Conservation (phyloP, 805 yeast species). For the Ogataea zsoltii region DNA sequence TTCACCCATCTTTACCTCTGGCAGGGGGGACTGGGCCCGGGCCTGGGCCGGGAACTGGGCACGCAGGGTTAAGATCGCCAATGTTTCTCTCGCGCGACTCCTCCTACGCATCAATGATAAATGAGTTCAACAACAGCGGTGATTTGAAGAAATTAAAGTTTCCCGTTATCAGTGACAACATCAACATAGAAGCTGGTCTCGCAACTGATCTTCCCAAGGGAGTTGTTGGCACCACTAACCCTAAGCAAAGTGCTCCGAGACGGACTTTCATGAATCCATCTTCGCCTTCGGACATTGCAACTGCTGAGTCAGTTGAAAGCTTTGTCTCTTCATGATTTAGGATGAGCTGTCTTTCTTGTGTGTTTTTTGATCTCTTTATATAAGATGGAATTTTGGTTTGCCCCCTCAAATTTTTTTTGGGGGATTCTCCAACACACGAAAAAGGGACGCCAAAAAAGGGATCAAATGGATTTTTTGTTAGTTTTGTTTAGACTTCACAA, state of each 20-base stretch:
- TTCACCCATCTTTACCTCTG: background rate
- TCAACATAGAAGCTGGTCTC: background rate
- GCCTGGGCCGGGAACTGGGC: background rate
- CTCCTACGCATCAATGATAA: constrained; percentile 8
- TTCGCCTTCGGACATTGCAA: background rate
- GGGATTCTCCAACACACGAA: background rate
- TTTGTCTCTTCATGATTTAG: background rate
- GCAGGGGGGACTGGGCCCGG: background rate
- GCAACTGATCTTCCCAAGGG: background rate
- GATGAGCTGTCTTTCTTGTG: background rate
- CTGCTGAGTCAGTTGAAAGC: background rate
- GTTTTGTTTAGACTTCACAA: too few relatives aligned
- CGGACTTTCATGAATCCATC: background rate
- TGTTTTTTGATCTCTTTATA: background rate
- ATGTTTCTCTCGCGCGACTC: constrained; percentile 7
- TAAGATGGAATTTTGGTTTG: background rate
- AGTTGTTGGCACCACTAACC: too few relatives aligned
- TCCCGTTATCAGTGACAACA: background rate
- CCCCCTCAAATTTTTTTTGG: background rate
- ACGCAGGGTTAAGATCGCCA: constrained; percentile 1
- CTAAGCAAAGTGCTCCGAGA: too few relatives aligned
- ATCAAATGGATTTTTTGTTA: background rate
- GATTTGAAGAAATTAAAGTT: constrained; percentile 11
- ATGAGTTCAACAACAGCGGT: constrained; percentile 6
- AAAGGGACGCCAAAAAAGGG: background rate